phyloP scores from a whole-genome alignment of 2,329 filamentous ascomycete genomes.

The Arthrobotrys musiformis region DNA sequence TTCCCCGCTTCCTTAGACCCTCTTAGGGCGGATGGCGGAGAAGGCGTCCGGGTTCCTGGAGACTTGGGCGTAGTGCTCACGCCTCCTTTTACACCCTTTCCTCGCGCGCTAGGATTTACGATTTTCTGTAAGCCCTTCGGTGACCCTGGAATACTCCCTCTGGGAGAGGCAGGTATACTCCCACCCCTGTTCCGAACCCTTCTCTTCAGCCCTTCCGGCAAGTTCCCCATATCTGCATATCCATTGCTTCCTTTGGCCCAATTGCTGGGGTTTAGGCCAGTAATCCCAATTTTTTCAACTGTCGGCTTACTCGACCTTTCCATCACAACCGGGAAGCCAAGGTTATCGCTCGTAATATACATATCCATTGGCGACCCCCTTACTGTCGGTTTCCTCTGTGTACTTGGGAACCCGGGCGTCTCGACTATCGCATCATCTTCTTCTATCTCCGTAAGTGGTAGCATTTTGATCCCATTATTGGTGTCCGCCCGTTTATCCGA shows the following conservation, averaged over 20 bases:
- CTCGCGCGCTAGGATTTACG: neutral
- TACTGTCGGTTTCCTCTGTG: neutral
- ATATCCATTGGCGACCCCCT: slow-evolving; percentile 3
- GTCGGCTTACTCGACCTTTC: neutral
- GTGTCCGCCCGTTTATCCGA: neutral
- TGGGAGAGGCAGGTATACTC: neutral
- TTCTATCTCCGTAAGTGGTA: neutral
- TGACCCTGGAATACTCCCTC: neutral
- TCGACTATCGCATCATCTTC: neutral
- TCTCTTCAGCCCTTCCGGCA: neutral
- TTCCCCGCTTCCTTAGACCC: neutral
- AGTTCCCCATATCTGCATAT: neutral
- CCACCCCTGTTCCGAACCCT: neutral
- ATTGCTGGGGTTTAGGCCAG: neutral
- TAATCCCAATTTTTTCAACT: neutral
- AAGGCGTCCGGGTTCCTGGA: neutral
- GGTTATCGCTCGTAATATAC: neutral
- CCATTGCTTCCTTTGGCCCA: neutral
- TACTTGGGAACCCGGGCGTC: neutral
- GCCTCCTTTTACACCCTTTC: neutral
- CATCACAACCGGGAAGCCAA: neutral
- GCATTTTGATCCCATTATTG: neutral
- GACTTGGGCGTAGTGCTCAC: neutral
- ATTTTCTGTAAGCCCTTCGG: neutral
- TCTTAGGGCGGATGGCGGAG: neutral